Base-by-base conservation (phyloP, 1,284 basidiomycete genomes). In the Moesziomyces sp. region DNA sequence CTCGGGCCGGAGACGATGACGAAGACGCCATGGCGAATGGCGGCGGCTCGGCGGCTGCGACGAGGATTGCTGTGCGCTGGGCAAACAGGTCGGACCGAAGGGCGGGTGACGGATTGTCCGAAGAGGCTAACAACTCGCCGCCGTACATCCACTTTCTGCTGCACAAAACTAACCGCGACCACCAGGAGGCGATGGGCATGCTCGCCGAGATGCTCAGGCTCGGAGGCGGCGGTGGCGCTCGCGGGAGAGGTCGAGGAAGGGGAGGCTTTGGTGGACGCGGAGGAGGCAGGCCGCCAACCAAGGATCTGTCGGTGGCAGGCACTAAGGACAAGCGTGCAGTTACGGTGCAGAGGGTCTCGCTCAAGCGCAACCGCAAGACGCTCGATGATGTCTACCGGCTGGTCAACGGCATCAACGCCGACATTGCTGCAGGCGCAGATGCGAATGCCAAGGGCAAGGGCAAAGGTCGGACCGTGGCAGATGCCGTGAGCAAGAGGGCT, bases 251-350 rank as follows among this genome's bases (percentile, higher is more conserved):
- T 5, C 58, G 72, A n/a, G 63, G 69, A 0, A 43, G 67, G 23
- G 67, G 72, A 6, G 58, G 67, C 5, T 63, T 56, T 46, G 58
- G 50, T 8, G 59, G 56, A 3, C 46, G 60, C 38, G 62, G 53
- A 7, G 64, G 63, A 19, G 65, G 61, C 3, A 51, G 74, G 44
- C 52, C 66, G 10, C 60, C 61, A 11, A 74, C 71, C 4, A 77
- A 74, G 48, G 93, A 96, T 76, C 87, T 99, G 4, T 89, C 90
- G 18, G 91, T 96, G 14, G 93, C 94, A 6, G 97, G 97, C 0
- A 99, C 97, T 3, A 99, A 99, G 84, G 97, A 99, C 86, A 99
- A 98, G 84, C 91, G 97, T 45, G 96, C 93, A 0, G 93, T 98
- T 6, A 99, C 96, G 0, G 91, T 93, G 1, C 97, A 99, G 84